Conservation (phyloP, 2,329 filamentous ascomycete species). For the Ustulina deusta region DNA sequence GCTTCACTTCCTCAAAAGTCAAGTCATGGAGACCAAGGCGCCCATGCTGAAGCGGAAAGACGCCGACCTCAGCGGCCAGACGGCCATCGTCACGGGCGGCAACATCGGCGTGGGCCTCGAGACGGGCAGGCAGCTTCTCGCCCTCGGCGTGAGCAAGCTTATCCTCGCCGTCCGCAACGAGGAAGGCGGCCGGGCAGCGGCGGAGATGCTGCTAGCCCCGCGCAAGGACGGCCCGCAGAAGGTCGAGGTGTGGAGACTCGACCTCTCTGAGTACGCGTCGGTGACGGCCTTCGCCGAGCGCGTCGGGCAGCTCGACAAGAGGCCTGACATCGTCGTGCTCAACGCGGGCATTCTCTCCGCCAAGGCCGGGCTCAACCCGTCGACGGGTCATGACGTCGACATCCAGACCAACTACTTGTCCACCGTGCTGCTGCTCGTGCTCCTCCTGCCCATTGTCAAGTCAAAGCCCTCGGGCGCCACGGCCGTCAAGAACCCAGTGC, state of each 20-base stretch:
- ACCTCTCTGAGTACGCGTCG: slow-evolving; percentile 35
- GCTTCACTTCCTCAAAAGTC: not conserved
- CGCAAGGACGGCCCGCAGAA: not conserved
- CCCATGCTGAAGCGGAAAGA: not conserved
- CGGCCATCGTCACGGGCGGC: slow-evolving; percentile 54
- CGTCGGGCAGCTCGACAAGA: not conserved
- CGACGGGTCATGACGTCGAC: slow-evolving; percentile 54
- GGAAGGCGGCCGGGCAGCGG: slow-evolving; percentile 39
- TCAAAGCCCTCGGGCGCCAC: slow-evolving; percentile 13
- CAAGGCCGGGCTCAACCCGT: slow-evolving; percentile 18
- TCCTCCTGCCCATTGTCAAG: slow-evolving; percentile 61
- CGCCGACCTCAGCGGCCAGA: slow-evolving; percentile 38
- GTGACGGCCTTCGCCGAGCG: slow-evolving; percentile 30
- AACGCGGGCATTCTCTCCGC: slow-evolving; percentile 49
- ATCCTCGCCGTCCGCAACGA: slow-evolving; percentile 53
- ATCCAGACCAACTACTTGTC: slow-evolving; percentile 52
- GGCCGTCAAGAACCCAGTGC: not conserved
- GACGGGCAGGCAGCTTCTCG: slow-evolving; percentile 50
- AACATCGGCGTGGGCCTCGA: slow-evolving; percentile 55
- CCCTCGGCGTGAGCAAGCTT: slow-evolving; percentile 48
- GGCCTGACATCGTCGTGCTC: slow-evolving; percentile 40
- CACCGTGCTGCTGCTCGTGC: slow-evolving; percentile 60
- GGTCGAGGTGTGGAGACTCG: slow-evolving; percentile 38
- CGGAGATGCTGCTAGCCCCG: slow-evolving; percentile 27
- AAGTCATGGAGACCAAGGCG: not conserved